Evolutionary conservation across 192 early-diverging fungal species (phyloP).

Genomic region (Podila epigama): DNA sequence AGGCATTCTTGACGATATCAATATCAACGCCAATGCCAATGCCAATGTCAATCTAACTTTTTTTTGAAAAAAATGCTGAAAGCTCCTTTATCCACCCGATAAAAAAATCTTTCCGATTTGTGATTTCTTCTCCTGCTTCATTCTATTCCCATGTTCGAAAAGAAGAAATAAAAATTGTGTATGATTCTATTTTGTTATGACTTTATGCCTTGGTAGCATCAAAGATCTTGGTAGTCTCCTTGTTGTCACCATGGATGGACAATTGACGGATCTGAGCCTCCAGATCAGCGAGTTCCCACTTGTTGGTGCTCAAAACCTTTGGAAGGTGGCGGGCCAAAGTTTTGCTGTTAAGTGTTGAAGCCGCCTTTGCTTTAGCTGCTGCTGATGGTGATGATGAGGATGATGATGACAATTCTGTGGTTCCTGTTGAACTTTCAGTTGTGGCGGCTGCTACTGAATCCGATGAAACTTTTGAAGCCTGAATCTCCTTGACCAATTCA

Average conservation of each 20-base stretch:
- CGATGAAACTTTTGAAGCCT: too few relatives aligned
- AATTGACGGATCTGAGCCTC: constrained; percentile 27
- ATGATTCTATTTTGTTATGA: not conserved
- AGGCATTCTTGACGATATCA: too few relatives aligned
- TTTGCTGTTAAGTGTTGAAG: constrained; percentile 17
- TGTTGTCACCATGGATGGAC: constrained; percentile 4
- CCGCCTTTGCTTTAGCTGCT: not conserved
- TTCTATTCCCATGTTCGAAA: too few relatives aligned
- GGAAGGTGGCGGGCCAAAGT: constrained; percentile 33
- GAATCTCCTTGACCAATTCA: constrained; percentile 25
- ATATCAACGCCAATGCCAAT: too few relatives aligned
- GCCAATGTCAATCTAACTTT: too few relatives aligned
- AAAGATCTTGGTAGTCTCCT: constrained; percentile 36
- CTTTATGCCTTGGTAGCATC: constrained; percentile 45
- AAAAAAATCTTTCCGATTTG: not conserved
- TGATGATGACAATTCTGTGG: too few relatives aligned
- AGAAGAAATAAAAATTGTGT: too few relatives aligned
- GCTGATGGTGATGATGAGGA: not conserved
- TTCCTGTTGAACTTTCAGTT: too few relatives aligned
- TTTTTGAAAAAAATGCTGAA: too few relatives aligned
- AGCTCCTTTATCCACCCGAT: too few relatives aligned
- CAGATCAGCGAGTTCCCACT: constrained; percentile 43
- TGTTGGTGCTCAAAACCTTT: constrained; percentile 37
- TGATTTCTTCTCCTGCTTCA: too few relatives aligned
- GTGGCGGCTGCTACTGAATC: too few relatives aligned